Percentiles rank a stretch among this genome's conserved stretches.
These are phyloP conservation scores for Cryptococcus hybrid DNA, from an alignment of 1,284 basidiomycete genomes.

Conservation along the genomic window DNA sequence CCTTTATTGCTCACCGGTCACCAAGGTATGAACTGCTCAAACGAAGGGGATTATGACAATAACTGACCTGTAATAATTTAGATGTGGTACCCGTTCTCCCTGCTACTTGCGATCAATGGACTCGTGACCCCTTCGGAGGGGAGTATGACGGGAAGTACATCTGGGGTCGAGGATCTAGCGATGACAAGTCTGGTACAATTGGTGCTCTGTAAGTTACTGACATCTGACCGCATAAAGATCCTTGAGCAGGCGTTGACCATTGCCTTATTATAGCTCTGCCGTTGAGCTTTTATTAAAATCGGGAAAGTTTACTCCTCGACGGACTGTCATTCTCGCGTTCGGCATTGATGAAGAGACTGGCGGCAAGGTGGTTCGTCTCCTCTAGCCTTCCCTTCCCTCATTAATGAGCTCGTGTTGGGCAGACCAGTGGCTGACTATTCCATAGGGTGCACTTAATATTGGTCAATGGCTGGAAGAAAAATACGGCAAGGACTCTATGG, in stretches of 20 bases:
- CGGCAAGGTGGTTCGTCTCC: slow-evolving; percentile 50
- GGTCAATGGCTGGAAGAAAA: slow-evolving; percentile 54
- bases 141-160: slow-evolving; percentile 60
- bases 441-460: slow-evolving; percentile 60
- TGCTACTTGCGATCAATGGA: slow-evolving; percentile 58
- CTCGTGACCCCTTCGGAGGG: slow-evolving; percentile 63
- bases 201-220: slow-evolving; percentile 53
- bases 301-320: slow-evolving; percentile 55
- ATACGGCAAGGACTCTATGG: slow-evolving; percentile 62
- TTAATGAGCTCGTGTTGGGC: no score
- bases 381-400: neutral
- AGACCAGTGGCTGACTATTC: neutral
- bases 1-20: slow-evolving; percentile 66
- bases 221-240: neutral
- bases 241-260: neutral
- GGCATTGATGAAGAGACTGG: slow-evolving; percentile 70
- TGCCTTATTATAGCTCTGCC: slow-evolving; percentile 49
- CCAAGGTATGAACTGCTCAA: slow-evolving; percentile 56
- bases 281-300: slow-evolving; percentile 59
- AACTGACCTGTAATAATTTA: slow-evolving; percentile 10
- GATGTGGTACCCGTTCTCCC: slow-evolving; percentile 63
- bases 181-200: slow-evolving; percentile 64
- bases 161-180: slow-evolving; percentile 63
- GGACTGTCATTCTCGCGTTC: slow-evolving; percentile 61
- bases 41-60: neutral